phyloP scores from a whole-genome alignment of 2,329 filamentous ascomycete genomes.

The Penicillium thymicola region DNA sequence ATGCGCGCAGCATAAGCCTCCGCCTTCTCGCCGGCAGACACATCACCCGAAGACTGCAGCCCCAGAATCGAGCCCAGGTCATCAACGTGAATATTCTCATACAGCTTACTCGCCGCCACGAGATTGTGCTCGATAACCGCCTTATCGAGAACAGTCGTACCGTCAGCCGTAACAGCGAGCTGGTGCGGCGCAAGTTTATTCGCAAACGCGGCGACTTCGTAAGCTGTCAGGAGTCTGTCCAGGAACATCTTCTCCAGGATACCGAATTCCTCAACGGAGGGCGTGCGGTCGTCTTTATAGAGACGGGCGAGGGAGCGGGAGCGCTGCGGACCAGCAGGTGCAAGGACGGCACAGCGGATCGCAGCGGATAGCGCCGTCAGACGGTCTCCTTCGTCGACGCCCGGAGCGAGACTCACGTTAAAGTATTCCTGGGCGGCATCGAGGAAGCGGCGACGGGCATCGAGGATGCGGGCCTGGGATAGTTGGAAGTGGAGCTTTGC shows the following conservation, averaged over 20 bases:
- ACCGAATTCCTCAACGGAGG: slow-evolving; percentile 70
- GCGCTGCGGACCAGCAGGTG: slow-evolving; percentile 81
- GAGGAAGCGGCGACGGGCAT: slow-evolving; percentile 85
- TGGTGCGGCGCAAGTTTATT: slow-evolving; percentile 80
- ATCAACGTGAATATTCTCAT: slow-evolving; percentile 72
- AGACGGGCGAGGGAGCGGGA: slow-evolving; percentile 76
- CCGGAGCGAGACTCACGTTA: slow-evolving; percentile 71
- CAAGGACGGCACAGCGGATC: slow-evolving; percentile 87
- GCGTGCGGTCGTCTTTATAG: slow-evolving; percentile 87
- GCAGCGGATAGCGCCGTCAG: slow-evolving; percentile 80
- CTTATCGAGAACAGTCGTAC: slow-evolving; percentile 86
- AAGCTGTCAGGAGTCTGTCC: slow-evolving; percentile 73
- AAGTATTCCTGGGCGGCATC: slow-evolving; percentile 86
- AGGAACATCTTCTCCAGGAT: slow-evolving; percentile 98
- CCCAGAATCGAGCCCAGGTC: slow-evolving; percentile 74
- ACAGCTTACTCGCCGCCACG: slow-evolving; percentile 75
- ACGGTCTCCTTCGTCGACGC: slow-evolving; percentile 83
- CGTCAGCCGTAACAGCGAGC: slow-evolving; percentile 83
- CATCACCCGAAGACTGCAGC: slow-evolving; percentile 53
- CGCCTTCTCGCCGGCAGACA: slow-evolving; percentile 64
- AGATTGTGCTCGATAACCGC: slow-evolving; percentile 96
- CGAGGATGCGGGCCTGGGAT: slow-evolving; percentile 87
- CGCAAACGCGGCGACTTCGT: slow-evolving; percentile 85
- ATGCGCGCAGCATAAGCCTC: slow-evolving; percentile 91
- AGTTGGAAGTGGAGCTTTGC: slow-evolving; percentile 83